phyloP scores from a whole-genome alignment of 257 asterid genomes.

The Solanum sejunctum region DNA sequence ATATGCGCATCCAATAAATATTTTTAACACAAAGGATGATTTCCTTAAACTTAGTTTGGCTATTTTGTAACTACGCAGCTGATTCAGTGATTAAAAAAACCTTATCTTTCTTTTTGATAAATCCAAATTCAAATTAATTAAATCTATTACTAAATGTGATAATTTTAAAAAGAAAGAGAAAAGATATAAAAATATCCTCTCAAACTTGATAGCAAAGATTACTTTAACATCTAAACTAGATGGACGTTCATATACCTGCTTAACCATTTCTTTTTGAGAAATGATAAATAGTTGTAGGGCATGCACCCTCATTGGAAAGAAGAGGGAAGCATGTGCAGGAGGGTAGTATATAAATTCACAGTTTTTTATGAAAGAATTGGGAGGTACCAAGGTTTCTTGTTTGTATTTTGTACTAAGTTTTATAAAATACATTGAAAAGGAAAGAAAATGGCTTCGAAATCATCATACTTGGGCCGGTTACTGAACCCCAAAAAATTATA shows the following conservation, averaged over 20 bases:
- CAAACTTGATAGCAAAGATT: too few relatives aligned
- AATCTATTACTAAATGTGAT: not conserved
- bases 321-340: not conserved
- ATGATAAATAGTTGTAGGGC: not conserved
- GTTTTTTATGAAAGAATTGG: not conserved
- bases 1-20: not conserved
- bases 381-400: not conserved
- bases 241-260: too few relatives aligned
- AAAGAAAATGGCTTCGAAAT: not conserved
- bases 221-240: too few relatives aligned
- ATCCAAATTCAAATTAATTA: not conserved
- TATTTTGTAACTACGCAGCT: too few relatives aligned
- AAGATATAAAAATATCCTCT: too few relatives aligned
- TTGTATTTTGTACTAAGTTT: not conserved
- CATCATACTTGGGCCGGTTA: not conserved
- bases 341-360: not conserved
- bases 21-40: not conserved
- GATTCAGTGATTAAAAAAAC: not conserved
- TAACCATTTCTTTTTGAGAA: not conserved
- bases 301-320: not conserved
- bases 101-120: not conserved
- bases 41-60: not conserved
- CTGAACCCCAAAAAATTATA: not conserved
- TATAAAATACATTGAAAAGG: not conserved
- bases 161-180: not conserved